These are phyloP conservation scores for Starmerella floricola DNA, from an alignment of 805 yeast genomes.

Conservation along the genomic window DNA sequence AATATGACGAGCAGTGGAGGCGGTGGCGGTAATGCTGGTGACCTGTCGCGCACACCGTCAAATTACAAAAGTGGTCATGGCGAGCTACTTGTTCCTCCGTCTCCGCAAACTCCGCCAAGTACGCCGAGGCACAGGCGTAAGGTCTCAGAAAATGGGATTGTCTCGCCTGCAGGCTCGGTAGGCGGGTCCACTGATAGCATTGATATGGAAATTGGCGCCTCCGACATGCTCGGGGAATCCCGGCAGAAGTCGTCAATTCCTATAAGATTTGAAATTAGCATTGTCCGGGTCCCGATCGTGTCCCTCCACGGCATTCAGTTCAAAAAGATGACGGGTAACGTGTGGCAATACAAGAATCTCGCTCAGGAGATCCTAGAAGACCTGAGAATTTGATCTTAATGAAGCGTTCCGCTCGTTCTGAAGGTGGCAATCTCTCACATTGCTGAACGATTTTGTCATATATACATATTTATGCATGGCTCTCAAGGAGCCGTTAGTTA, in stretches of 20 bases:
- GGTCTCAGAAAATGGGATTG: constrained; percentile 15
- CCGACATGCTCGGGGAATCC: constrained; percentile 30
- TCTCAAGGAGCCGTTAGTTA: too few species aligned
- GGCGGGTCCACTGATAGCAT: constrained; percentile 25
- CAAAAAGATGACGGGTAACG: constrained; percentile 83
- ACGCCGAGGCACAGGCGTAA: constrained; percentile 16
- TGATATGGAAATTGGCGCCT: constrained; percentile 28
- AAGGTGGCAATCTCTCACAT: too few species aligned
- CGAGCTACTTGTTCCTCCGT: constrained; percentile 8
- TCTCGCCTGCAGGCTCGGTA: constrained; percentile 12
- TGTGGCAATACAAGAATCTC: constrained; percentile 86
- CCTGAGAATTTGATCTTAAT: constrained; percentile 40
- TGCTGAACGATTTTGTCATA: neutral
- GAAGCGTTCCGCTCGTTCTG: neutral
- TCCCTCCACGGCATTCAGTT: constrained; percentile 89
- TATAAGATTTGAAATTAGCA: constrained; percentile 76
- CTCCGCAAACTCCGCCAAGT: constrained; percentile 17
- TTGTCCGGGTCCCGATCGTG: constrained; percentile 83
- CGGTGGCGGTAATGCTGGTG: neutral
- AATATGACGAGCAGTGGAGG: neutral
- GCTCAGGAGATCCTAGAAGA: constrained; percentile 74
- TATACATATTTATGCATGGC: neutral
- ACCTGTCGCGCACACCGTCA: too few species aligned
- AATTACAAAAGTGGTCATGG: neutral
- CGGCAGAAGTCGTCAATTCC: constrained; percentile 36